These are phyloP conservation scores for Botrytis squamosa DNA, from an alignment of 2,329 filamentous ascomycete species.

Conservation along the genomic window DNA sequence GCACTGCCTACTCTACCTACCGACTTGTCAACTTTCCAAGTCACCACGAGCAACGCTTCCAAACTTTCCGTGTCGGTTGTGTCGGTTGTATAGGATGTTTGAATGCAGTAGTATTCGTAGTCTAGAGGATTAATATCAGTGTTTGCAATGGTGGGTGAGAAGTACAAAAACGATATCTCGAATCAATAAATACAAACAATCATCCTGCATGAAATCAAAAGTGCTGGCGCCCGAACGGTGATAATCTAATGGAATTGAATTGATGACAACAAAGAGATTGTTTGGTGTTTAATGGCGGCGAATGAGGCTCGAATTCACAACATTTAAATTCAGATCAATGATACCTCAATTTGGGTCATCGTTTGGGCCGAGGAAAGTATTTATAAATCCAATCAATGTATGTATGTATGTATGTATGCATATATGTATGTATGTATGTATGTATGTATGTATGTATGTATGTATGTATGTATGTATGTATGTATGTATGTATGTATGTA, in stretches of 20 bases:
- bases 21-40: not conserved
- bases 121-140: not conserved
- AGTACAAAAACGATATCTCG: not conserved
- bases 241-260: not conserved
- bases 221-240: not conserved
- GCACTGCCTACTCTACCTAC: not conserved
- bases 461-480: not conserved
- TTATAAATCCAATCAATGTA: not conserved
- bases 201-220: not conserved
- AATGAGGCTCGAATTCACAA: not conserved
- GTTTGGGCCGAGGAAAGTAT: not conserved
- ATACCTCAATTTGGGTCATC: not conserved
- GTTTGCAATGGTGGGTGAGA: not conserved
- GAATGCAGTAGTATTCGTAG: not conserved
- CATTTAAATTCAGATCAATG: not conserved
- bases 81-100: not conserved
- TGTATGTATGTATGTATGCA: not conserved
- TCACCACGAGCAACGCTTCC: not conserved
- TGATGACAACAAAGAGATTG: not conserved
- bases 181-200: not conserved
- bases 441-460: not conserved
- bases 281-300: not conserved
- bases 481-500: not conserved
- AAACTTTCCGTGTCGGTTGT: not conserved
- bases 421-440: not conserved